Conservation (phyloP, 768 basidiomycete species). For the Lepiota brunneoincarnata region DNA sequence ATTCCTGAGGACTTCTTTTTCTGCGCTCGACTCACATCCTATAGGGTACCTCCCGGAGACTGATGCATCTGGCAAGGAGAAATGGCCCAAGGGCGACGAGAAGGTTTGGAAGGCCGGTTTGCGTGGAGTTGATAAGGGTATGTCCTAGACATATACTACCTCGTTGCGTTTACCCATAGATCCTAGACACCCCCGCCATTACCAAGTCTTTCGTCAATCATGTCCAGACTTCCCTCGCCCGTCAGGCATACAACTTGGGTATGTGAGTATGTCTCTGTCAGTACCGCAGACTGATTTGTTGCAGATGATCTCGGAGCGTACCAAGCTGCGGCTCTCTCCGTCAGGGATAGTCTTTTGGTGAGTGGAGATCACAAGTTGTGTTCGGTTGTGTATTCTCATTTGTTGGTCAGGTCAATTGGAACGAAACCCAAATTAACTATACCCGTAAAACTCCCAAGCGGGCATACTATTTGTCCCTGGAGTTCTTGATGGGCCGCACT, state of each 20-base stretch:
- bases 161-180: conserved; percentile 2
- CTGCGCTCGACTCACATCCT: neutral
- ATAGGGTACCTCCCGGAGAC: conserved; percentile 78
- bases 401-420: conserved; percentile 69
- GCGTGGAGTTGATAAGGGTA: conserved; percentile 57
- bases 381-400: too few species aligned
- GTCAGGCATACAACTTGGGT: conserved; percentile 88
- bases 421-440: conserved; percentile 72
- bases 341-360: conserved; percentile 85
- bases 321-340: conserved; percentile 86
- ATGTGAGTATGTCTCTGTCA: conserved; percentile 12
- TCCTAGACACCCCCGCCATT: conserved; percentile 55
- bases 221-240: conserved; percentile 86
- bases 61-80: conserved; percentile 74
- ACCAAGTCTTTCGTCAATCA: conserved; percentile 78
- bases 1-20: neutral
- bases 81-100: conserved; percentile 84
- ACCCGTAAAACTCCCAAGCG: conserved; percentile 84
- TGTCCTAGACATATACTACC: conserved; percentile 28
- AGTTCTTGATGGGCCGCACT: conserved; percentile 85
- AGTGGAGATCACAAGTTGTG: conserved; percentile 17
- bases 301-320: conserved; percentile 81
- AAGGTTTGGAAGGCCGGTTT: conserved; percentile 65
- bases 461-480: conserved; percentile 94
- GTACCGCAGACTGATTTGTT: conserved; percentile 1